A percentile compares a stretch with the other conserved stretches of the same genome.
phyloP scores from a whole-genome alignment of 2,329 filamentous ascomycete genomes.

The Colletotrichum limetticola region DNA sequence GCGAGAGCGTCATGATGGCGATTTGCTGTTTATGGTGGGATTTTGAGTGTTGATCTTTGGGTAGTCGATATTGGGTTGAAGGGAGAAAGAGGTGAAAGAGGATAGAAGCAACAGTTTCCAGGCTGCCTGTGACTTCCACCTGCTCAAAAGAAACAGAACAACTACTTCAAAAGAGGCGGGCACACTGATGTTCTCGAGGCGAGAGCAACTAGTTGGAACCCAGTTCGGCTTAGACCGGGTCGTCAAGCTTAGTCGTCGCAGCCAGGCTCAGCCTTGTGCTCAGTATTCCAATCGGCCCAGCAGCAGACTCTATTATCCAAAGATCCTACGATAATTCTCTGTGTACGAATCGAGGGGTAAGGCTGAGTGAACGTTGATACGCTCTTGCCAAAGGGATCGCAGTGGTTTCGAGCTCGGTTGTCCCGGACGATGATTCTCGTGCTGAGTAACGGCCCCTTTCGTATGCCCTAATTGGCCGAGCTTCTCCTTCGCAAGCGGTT shows the following conservation, averaged over 20 bases:
- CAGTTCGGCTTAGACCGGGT: not conserved
- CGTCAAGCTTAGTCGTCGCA: slow-evolving; percentile 13
- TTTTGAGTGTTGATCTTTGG: not conserved
- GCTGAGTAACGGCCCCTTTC: slow-evolving; percentile 2
- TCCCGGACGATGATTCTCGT: not conserved
- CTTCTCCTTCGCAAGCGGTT: slow-evolving; percentile 18
- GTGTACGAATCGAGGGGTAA: not conserved
- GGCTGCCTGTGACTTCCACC: not conserved
- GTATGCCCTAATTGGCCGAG: slow-evolving; percentile 6
- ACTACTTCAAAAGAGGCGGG: not conserved
- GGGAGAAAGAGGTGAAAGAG: not conserved
- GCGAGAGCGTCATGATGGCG: slow-evolving; percentile 11
- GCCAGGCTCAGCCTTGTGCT: slow-evolving; percentile 11
- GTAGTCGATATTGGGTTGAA: not conserved
- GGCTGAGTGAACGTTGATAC: not conserved
- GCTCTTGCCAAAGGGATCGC: not conserved
- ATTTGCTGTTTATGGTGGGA: not conserved
- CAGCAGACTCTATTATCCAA: not conserved
- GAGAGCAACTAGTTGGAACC: not conserved
- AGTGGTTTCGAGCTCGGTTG: slow-evolving; percentile 5
- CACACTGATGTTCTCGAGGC: slow-evolving; percentile 2
- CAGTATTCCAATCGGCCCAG: not conserved
- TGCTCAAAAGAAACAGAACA: not conserved
- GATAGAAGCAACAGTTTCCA: not conserved
- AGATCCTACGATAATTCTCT: not conserved